These are phyloP conservation scores for Penicillium freii DNA, from an alignment of 2,329 filamentous ascomycete species.

Conservation along the genomic window DNA sequence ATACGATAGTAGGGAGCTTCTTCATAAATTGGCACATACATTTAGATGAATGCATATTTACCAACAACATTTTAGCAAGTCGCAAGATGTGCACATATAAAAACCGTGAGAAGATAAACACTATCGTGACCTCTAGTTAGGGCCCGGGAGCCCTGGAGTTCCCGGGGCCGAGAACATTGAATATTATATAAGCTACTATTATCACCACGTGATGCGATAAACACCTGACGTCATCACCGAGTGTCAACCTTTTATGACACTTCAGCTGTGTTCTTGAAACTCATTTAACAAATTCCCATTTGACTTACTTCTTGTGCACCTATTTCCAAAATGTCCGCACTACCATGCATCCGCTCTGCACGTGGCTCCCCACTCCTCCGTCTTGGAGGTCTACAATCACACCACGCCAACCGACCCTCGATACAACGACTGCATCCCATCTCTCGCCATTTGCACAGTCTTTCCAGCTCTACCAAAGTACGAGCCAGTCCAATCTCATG, in stretches of 20 bases:
- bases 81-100: too few species aligned
- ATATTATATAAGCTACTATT: not conserved
- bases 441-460: not conserved
- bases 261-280: not conserved
- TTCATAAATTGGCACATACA: too few species aligned
- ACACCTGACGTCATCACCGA: not conserved
- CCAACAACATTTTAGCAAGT: too few species aligned
- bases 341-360: not conserved
- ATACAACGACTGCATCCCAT: not conserved
- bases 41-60: too few species aligned
- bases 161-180: too few species aligned
- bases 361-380: not conserved
- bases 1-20: too few species aligned
- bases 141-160: too few species aligned
- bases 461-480: not conserved
- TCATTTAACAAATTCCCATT: not conserved
- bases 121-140: too few species aligned
- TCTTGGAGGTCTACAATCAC: not conserved
- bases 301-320: not conserved
- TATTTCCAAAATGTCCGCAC: not conserved
- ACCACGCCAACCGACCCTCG: not conserved
- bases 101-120: too few species aligned
- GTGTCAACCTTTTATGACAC: not conserved
- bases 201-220: constrained; percentile 3
- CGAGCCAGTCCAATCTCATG: not conserved